Percentiles rank a stretch among this genome's conserved stretches.
Evolutionary conservation across 345 rosid genomes (phyloP).

Genomic region (Bruguiera parviflora): DNA sequence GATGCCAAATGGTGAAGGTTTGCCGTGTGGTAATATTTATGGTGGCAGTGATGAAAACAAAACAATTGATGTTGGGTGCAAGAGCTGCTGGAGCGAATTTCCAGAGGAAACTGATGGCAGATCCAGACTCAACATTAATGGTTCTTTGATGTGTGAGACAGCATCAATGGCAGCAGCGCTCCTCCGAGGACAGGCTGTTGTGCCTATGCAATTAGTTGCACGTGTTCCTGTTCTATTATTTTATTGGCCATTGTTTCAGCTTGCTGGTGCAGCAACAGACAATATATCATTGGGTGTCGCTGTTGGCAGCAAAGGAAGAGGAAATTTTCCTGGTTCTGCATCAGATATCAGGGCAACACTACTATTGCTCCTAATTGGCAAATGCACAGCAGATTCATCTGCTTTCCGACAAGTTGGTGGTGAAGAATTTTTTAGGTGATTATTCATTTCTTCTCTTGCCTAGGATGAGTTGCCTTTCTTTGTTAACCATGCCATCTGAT

Average conservation of each 20-base stretch:
- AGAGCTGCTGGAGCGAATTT: constrained; percentile 31
- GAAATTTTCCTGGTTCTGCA: constrained; percentile 93
- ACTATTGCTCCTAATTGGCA: constrained; percentile 83
- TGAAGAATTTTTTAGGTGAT: constrained; percentile 87
- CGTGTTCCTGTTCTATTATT: constrained; percentile 90
- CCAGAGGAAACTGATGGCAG: constrained; percentile 49
- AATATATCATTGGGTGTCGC: constrained; percentile 92
- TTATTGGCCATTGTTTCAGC: constrained; percentile 96
- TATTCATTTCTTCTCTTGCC: constrained; percentile 14
- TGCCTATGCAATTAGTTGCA: constrained; percentile 91
- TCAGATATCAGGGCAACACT: constrained; percentile 94
- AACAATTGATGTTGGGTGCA: constrained; percentile 42
- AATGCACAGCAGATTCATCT: constrained; percentile 85
- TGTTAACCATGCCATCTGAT: constrained; percentile 11
- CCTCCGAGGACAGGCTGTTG: constrained; percentile 83
- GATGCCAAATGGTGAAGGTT: constrained; percentile 42
- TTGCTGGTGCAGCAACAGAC: constrained; percentile 94
- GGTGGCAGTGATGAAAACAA: constrained; percentile 37
- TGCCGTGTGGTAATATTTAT: constrained; percentile 33
- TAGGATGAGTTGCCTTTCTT: constrained; percentile 11
- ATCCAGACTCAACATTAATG: constrained; percentile 36
- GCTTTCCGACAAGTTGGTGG: constrained; percentile 93
- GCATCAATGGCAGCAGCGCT: constrained; percentile 95
- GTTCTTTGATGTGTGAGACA: constrained; percentile 49
- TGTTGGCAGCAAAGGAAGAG: constrained; percentile 99